Evolutionary conservation across 352 stramenopile genomes (phyloP), one percentile per base, ranked within the genome.

Genomic region (Globisporangium nagaii): DNA sequence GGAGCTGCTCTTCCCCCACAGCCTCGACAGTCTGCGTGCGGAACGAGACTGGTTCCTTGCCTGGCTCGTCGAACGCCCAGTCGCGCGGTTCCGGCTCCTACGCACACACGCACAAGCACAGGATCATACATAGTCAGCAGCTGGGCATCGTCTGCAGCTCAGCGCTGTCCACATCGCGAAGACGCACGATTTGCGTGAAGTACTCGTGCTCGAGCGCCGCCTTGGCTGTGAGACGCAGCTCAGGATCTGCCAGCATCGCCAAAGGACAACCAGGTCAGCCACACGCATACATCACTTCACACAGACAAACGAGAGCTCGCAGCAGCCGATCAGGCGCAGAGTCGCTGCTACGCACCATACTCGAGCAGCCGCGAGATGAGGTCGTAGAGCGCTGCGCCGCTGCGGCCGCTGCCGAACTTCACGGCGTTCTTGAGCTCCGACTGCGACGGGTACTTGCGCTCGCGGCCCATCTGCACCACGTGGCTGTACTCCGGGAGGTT

Each of bases 191-290:
- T 25, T 95, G 74, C 60, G 80, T 90, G 57, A 98, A 98, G 58
- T 98, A 98, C 56, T 91, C 70, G 70, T 98, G 91, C 40, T 96
- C 77, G 11, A 98, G 61, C 32, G 95, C 95, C 53, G 96, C 77
- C 42, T 90, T 84, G 4, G 92, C 93, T 27, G 81, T 96, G 56
- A 98, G 95, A 25, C 95, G 83, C 32, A 88, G 75, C 59, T 84
- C 76, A 31, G 93, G 93, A 68, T 97, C 85, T 82, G 78, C 40
- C 11, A 58, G 48, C n/a, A 30, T 57, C 13, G 24, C 36, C 34
- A 31, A 28, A 49, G 17, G 10, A 37, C 4, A 58, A 50, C 11
- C 15, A 8, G 49, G 15, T 34, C 24, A 39, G 11, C 30, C 17
- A 37, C 46, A 53, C 55, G 56, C 2, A 17, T 4, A 19, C 48